These are phyloP conservation scores for Russula foetens DNA, from an alignment of 768 basidiomycete species.

Conservation along the genomic window DNA sequence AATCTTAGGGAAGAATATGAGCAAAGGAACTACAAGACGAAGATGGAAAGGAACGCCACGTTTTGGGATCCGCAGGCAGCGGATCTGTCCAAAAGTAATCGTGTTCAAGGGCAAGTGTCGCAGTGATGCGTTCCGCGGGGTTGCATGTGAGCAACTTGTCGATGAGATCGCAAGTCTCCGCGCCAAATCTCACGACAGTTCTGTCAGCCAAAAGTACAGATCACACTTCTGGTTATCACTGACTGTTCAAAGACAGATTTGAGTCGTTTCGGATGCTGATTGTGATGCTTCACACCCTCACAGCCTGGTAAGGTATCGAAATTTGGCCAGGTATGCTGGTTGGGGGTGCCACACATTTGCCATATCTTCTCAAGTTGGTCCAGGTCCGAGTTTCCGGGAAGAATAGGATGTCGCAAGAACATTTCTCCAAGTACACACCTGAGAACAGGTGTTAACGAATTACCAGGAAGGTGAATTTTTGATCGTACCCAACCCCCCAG, in stretches of 20 bases:
- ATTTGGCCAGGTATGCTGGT: conserved; percentile 74
- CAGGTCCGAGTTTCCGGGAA: conserved; percentile 82
- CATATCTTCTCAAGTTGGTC: conserved; percentile 90
- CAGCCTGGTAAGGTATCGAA: conserved; percentile 69
- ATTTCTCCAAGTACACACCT: conserved; percentile 98
- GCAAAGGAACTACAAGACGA: neutral
- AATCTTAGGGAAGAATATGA: conserved; percentile 35
- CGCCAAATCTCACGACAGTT: conserved; percentile 42
- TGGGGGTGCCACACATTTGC: conserved; percentile 82
- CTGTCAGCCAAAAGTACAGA: conserved; percentile 5
- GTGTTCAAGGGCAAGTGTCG: conserved; percentile 80
- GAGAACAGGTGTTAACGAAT: neutral
- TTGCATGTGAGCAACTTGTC: conserved; percentile 79
- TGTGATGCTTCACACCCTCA: conserved; percentile 66
- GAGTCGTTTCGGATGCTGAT: conserved; percentile 44
- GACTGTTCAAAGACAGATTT: conserved; percentile 53
- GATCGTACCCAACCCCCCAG: conserved; percentile 88
- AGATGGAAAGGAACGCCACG: conserved; percentile 36
- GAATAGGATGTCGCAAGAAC: conserved; percentile 80
- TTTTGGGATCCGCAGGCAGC: conserved; percentile 75
- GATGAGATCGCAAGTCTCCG: conserved; percentile 72
- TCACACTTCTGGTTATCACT: conserved; percentile 21
- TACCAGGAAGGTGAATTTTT: neutral
- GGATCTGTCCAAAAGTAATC: conserved; percentile 94
- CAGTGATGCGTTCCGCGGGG: conserved; percentile 77